Conservation (phyloP, 768 basidiomycete species). For the Tricholoma terreum region DNA sequence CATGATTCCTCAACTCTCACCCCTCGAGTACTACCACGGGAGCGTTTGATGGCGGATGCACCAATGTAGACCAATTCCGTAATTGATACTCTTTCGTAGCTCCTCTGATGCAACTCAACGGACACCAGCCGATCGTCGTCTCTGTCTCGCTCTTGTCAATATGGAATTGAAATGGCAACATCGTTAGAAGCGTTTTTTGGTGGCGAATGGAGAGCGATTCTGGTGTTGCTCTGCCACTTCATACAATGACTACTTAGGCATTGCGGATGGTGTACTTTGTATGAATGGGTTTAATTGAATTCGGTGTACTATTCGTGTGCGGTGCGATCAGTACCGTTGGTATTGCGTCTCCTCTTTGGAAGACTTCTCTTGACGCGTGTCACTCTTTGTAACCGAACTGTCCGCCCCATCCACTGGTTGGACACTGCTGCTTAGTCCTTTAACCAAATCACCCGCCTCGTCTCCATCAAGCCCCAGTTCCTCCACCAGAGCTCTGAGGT, state of each 20-base stretch:
- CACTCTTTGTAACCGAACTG: constrained; percentile 3
- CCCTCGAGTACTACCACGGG: neutral
- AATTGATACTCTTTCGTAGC: neutral
- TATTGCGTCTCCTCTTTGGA: neutral
- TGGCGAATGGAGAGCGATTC: too few relatives aligned
- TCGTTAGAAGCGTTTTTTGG: too few relatives aligned
- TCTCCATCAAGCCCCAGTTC: constrained; percentile 76
- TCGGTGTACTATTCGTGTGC: neutral
- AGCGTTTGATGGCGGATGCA: neutral
- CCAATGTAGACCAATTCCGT: neutral
- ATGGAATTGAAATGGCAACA: neutral
- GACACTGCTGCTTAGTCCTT: constrained; percentile 46
- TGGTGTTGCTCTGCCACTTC: too few relatives aligned
- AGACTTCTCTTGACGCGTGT: neutral
- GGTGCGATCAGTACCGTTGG: neutral
- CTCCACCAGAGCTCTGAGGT: constrained; percentile 64
- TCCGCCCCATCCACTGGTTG: constrained; percentile 16
- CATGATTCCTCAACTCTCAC: constrained; percentile 8
- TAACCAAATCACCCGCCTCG: constrained; percentile 74
- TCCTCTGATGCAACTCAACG: neutral
- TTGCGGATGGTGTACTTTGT: neutral
- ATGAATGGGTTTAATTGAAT: neutral
- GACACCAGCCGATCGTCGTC: neutral
- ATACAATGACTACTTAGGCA: neutral
- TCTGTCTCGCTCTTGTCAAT: neutral